These are phyloP conservation scores for Cynara cardunculus DNA, from an alignment of 129 eudicot species.

Conservation along the genomic window DNA sequence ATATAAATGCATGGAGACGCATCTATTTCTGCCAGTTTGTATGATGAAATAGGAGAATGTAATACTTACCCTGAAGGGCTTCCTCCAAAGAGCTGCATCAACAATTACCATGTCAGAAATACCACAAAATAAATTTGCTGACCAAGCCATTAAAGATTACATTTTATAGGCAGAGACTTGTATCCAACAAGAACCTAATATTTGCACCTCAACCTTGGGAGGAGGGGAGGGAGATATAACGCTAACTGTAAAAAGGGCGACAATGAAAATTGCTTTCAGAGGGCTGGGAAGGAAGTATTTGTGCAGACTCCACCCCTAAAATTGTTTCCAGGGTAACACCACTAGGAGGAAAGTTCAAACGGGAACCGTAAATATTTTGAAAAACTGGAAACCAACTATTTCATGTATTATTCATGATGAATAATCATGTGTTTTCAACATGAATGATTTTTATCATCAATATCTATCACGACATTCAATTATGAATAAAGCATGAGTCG, in stretches of 20 bases:
- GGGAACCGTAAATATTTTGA: not conserved
- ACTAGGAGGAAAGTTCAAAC: not conserved
- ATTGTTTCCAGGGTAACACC: not conserved
- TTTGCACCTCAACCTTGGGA: no score
- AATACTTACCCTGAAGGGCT: slow-evolving; percentile 63
- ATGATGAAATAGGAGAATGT: not conserved
- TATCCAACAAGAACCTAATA: no score
- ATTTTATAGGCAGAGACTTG: not conserved
- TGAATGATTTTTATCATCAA: not conserved
- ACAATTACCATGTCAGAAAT: slow-evolving; percentile 7
- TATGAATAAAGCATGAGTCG: no score
- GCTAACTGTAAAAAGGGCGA: not conserved
- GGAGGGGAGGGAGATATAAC: no score
- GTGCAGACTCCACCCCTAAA: no score
- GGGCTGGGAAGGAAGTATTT: no score
- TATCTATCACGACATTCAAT: not conserved
- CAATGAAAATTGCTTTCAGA: not conserved
- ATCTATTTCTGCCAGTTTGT: not conserved
- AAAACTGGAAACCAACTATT: not conserved
- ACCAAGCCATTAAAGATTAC: not conserved
- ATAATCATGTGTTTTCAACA: not conserved
- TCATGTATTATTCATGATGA: not conserved
- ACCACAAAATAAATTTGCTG: not conserved
- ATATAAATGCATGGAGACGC: not conserved
- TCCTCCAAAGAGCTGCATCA: slow-evolving; percentile 75